Evolutionary conservation across 78 protist species (phyloP), one percentile per base, ranked within the genome.

Genomic region (Dictyostelium intermedium): DNA sequence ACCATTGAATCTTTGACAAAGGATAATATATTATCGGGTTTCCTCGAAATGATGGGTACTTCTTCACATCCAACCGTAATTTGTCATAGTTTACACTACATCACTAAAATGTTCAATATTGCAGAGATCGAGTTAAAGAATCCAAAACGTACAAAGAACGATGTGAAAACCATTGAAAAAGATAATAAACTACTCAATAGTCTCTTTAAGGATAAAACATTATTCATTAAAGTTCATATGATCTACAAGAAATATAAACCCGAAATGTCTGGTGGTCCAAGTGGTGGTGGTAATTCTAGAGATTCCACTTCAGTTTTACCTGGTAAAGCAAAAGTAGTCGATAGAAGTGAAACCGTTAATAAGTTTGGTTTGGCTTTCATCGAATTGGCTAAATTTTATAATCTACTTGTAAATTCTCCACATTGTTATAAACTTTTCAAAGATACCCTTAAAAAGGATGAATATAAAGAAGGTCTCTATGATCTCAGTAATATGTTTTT

Each of bases 161-260:
- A 91, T 30, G 41, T n/a, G n/a, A 92, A 92, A 73, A 6, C 56
- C 14, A 53, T 83, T 34, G 96, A 92, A 47, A 84, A 84, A 20
- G 96, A 92, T 50, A 60, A 83, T 30, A 92, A 92, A 30, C 14
- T 84, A 20, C 30, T 92, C 39, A 92, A 80, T 27, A 4, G 35
- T 25, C 27, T 73, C 16, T 92, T 92, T 69, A 92, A 69, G 3
- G 37, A 69, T n/a, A 84, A 85, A 60, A 87, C 69, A 50, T 83
- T 63, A 4, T 92, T 92, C 63, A 92, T 92, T 25, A 92, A 92
- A 66, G 85, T 92, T 72, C 96, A 92, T 63, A 92, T 92, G 96
- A 92, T 92, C 23, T 92, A 92, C 69, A 92, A 84, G 39, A 82
- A 37, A 43, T 87, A 79, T 35, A 86, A 45, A 32, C 79, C 79